Evolutionary conservation across 495 filamentous ascomycete species (phyloP), one percentile per base, ranked within the genome.

Genomic region (Daldinia grandis): DNA sequence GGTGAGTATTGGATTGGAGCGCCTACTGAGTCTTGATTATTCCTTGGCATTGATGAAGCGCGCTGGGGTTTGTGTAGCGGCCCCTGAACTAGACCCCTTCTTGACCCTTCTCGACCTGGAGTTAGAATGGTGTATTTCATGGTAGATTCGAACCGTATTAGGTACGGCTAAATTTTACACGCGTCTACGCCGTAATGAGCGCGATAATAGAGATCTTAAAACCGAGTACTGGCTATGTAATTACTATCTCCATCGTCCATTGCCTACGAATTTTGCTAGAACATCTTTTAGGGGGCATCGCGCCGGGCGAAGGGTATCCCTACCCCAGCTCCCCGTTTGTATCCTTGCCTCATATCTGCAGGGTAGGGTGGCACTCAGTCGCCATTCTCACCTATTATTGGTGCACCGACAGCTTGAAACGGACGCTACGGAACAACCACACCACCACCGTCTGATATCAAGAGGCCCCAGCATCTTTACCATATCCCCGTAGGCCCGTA

Each of bases 401-500:
- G 64, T 42, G 60, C 64, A 38, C 44, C 24, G 56, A 53, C 21
- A 60, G 25, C 44, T 47, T 66, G 71, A 73, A 73, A 73, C 71
- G 58, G 24, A 5, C 38, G 8, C 28, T n/a, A 53, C 58, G 27
- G 59, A 7, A 49, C 21, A 64, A 65, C 60, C 58, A 42, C 35
- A 56, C 14, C 25, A 58, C 57, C 37, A 59, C 62, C 62, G 47
- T 63, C 66, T 53, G 66, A 73, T 62, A 55, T 73, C 71, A 66
- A 62, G 62, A 69, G 71, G 69, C 57, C 19, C 64, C 66, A 66
- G 61, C 14, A 66, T 66, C 65, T 66, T 65, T 62, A 51, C 42
- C 30, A 31, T 57, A 25, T 56, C 35, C n/a, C 38, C 55, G 57
- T 57, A 15, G 21, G 69, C n/a, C 38, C 55, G 57, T 57, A 15